Evolutionary conservation across 805 yeast species (phyloP).

Genomic region (Vanderwaltozyma polyspora): DNA sequence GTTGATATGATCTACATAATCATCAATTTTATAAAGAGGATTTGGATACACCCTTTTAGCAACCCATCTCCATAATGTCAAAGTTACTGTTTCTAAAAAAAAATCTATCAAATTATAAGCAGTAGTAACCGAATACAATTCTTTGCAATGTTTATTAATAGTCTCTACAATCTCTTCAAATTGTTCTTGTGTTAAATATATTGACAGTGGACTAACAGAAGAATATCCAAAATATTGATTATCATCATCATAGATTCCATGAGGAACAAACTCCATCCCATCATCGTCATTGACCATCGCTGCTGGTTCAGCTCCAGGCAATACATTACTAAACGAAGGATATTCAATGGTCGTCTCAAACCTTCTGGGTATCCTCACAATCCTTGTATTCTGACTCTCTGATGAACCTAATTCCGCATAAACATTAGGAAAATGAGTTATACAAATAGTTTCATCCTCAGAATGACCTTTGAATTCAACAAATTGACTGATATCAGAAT

Average conservation of each 20-base stretch:
- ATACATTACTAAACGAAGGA: conserved; percentile 44
- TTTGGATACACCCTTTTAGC: conserved; percentile 1
- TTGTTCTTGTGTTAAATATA: conserved; percentile 29
- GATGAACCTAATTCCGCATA: conserved; percentile 29
- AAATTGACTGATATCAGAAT: conserved; percentile 4
- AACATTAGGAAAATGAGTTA: conserved; percentile 60
- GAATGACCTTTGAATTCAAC: conserved; percentile 14
- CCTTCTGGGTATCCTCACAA: conserved; percentile 54
- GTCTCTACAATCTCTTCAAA: conserved; percentile 31
- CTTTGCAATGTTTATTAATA: conserved; percentile 34
- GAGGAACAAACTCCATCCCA: conserved; percentile 23
- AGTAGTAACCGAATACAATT: conserved; percentile 32
- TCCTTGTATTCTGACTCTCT: conserved; percentile 33
- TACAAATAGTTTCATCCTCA: conserved; percentile 30
- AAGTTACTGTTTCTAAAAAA: conserved; percentile 28
- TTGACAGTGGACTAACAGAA: conserved; percentile 41
- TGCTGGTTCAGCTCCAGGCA: conserved; percentile 58
- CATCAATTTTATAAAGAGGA: conserved; percentile 1
- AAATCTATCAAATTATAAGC: conserved; percentile 32
- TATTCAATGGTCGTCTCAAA: conserved; percentile 29
- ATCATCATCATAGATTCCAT: conserved; percentile 29
- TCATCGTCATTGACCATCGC: conserved; percentile 30
- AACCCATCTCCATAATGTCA: conserved; percentile 28
- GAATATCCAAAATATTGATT: conserved; percentile 34
- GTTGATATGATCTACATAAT: neutral